Percentiles rank a stretch among this genome's conserved stretches.
These are phyloP conservation scores for Furcasterigmium furcatum DNA, from an alignment of 2,329 filamentous ascomycete species.

Conservation along the genomic window DNA sequence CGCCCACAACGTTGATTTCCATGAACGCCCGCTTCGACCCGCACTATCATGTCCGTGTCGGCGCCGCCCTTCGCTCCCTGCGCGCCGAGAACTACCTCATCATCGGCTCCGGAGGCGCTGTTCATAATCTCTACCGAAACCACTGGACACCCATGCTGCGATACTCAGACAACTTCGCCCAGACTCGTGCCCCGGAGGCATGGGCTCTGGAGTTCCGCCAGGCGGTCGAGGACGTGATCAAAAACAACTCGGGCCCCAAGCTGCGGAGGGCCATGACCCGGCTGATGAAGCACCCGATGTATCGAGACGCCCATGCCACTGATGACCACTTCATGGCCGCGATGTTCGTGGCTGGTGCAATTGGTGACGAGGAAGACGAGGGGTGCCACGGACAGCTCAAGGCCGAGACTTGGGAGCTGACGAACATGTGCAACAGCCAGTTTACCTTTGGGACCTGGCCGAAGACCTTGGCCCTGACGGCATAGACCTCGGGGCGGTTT, in stretches of 20 bases:
- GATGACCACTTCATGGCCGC: constrained; percentile 69
- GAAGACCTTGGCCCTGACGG: background rate
- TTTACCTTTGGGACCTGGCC: constrained; percentile 46
- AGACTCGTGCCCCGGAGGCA: constrained; percentile 52
- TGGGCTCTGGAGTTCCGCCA: constrained; percentile 66
- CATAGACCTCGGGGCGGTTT: too few species aligned
- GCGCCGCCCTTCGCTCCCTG: constrained; percentile 52
- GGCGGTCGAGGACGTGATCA: constrained; percentile 57
- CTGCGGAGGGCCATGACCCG: constrained; percentile 54
- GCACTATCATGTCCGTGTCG: constrained; percentile 48
- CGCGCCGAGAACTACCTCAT: constrained; percentile 49
- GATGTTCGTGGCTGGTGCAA: constrained; percentile 59
- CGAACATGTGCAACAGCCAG: constrained; percentile 62
- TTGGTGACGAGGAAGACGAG: constrained; percentile 44
- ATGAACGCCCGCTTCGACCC: constrained; percentile 35
- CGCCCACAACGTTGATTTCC: constrained; percentile 52
- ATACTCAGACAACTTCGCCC: constrained; percentile 61
- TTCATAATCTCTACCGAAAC: constrained; percentile 70
- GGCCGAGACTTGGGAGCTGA: constrained; percentile 66
- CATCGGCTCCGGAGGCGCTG: constrained; percentile 57
- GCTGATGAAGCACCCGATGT: constrained; percentile 66
- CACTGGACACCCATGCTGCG: constrained; percentile 61
- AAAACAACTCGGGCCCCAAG: constrained; percentile 40
- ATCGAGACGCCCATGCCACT: constrained; percentile 63
- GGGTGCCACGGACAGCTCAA: constrained; percentile 35